These are phyloP conservation scores for Solanum okadae DNA, from an alignment of 257 asterid species.

Conservation along the genomic window DNA sequence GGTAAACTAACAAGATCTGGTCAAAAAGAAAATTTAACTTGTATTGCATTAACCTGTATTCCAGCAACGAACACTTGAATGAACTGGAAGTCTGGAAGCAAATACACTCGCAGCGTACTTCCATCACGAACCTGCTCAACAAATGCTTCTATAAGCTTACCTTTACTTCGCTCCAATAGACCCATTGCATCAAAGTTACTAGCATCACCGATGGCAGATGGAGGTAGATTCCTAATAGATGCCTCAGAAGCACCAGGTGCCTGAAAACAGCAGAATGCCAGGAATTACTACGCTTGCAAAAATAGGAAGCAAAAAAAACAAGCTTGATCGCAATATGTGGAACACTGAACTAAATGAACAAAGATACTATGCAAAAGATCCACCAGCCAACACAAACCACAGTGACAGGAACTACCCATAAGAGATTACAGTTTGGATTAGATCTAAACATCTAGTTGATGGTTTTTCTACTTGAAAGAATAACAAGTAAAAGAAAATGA, in stretches of 20 bases:
- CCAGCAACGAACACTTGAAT: constrained; percentile 94
- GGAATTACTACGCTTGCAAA: background rate
- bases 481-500: background rate
- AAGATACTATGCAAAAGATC: background rate
- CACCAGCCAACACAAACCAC: background rate
- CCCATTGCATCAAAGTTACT: constrained; percentile 73
- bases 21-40: background rate
- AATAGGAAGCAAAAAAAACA: background rate
- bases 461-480: background rate
- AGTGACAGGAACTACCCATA: background rate
- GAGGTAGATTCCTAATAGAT: constrained; percentile 34
- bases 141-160: constrained; percentile 83
- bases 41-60: constrained; percentile 47
- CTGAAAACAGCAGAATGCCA: constrained; percentile 27
- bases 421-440: background rate
- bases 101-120: constrained; percentile 82
- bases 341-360: background rate
- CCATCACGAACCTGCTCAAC: constrained; percentile 97
- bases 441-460: background rate
- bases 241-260: constrained; percentile 77
- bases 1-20: background rate
- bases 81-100: constrained; percentile 87
- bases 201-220: constrained; percentile 13
- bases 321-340: background rate
- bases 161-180: constrained; percentile 59